Evolutionary conservation across 768 basidiomycete genomes (phyloP).

Genomic region (Daedaleopsis sinensis): DNA sequence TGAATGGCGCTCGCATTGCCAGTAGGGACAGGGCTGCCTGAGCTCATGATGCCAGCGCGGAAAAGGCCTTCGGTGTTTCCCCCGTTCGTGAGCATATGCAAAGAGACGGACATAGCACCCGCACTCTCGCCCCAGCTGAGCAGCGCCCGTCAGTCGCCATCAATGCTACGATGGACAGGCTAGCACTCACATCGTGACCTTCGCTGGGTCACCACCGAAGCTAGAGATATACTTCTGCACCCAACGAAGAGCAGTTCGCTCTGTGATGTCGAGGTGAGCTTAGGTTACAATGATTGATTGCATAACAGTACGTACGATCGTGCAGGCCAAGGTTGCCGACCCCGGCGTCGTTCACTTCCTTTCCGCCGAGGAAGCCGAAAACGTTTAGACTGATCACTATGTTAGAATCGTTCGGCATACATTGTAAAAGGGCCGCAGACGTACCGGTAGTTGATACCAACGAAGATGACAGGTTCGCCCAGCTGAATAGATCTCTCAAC

Average conservation of each 20-base stretch:
- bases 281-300: neutral
- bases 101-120: slow-evolving; percentile 22
- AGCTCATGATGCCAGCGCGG: slow-evolving; percentile 24
- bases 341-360: slow-evolving; percentile 23
- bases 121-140: slow-evolving; percentile 28
- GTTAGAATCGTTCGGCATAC: slow-evolving; percentile 29
- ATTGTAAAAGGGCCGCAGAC: neutral
- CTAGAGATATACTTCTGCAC: slow-evolving; percentile 27
- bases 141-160: neutral
- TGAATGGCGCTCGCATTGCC: slow-evolving; percentile 5
- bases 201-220: slow-evolving; percentile 43
- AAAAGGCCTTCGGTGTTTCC: slow-evolving; percentile 26
- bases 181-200: slow-evolving; percentile 35
- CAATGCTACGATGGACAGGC: too few relatives aligned
- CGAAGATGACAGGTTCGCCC: slow-evolving; percentile 52
- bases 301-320: slow-evolving; percentile 31
- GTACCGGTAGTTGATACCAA: slow-evolving; percentile 53
- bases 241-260: slow-evolving; percentile 43
- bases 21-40: slow-evolving; percentile 9
- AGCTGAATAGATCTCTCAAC: slow-evolving; percentile 48
- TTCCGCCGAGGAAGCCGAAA: slow-evolving; percentile 27
- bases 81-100: slow-evolving; percentile 25
- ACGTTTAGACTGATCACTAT: neutral
- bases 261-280: slow-evolving; percentile 11
- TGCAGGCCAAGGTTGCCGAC: slow-evolving; percentile 39